phyloP scores from a whole-genome alignment of 495 filamentous ascomycete genomes.

The Lichina pygmaea region DNA sequence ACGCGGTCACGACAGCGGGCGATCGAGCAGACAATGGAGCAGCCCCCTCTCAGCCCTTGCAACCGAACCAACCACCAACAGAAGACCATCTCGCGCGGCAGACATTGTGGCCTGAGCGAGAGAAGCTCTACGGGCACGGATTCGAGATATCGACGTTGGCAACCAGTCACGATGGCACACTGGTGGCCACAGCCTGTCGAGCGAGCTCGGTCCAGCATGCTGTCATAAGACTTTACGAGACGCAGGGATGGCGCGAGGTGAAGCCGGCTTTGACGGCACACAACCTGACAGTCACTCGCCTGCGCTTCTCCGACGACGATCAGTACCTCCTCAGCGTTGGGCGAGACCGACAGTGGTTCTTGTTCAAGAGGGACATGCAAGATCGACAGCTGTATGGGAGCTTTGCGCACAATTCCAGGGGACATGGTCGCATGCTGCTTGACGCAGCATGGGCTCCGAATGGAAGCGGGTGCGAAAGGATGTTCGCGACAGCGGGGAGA shows the following conservation, averaged over 20 bases:
- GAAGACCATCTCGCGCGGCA: conserved; percentile 77
- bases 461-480: conserved; percentile 1
- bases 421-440: conserved; percentile 74
- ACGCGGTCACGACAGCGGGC: conserved; percentile 11
- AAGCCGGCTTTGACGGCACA: conserved; percentile 59
- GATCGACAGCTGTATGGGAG: conserved; percentile 21
- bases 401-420: conserved; percentile 42
- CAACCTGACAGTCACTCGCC: conserved; percentile 52
- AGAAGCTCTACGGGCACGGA: conserved; percentile 97
- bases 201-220: conserved; percentile 84
- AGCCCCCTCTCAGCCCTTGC: conserved; percentile 7
- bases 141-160: conserved; percentile 87
- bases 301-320: conserved; percentile 58
- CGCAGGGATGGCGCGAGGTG: conserved; percentile 61
- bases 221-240: conserved; percentile 76
- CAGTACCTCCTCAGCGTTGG: conserved; percentile 60
- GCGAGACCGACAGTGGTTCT: conserved; percentile 68
- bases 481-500: conserved; percentile 69
- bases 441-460: conserved; percentile 55
- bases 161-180: conserved; percentile 37
- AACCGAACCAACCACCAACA: conserved; percentile 42
- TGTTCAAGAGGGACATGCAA: conserved; percentile 28
- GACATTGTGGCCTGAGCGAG: conserved; percentile 83
- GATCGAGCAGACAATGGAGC: conserved; percentile 6
- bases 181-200: conserved; percentile 83